phyloP scores from a whole-genome alignment of 306 rosid genomes.

The Prinsepia uniflora region DNA sequence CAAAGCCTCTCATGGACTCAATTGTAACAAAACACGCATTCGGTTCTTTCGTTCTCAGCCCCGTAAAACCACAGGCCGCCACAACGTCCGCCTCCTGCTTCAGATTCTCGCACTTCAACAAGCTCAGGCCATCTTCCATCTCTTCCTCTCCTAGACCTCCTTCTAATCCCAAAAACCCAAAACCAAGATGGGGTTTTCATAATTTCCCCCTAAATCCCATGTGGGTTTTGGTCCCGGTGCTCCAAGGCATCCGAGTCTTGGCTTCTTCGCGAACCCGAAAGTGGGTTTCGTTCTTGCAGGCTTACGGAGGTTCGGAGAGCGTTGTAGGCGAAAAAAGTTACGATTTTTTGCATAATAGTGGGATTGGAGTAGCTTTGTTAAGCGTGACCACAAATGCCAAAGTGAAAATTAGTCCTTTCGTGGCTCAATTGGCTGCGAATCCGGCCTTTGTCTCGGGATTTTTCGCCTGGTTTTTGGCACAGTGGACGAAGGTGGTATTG shows the following conservation, averaged over 20 bases:
- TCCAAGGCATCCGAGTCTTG: constrained; percentile 31
- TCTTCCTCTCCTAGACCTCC: constrained; percentile 15
- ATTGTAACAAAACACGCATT: constrained; percentile 27
- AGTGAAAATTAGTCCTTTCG: constrained; percentile 66
- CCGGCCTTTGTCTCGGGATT: constrained; percentile 81
- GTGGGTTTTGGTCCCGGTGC: constrained; percentile 27
- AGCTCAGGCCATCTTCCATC: constrained; percentile 14
- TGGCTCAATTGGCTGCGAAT: constrained; percentile 66
- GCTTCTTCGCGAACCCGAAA: constrained; percentile 31
- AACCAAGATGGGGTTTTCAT: not conserved
- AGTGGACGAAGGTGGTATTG: constrained; percentile 56
- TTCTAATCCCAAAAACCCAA: constrained; percentile 25
- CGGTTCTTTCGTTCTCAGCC: constrained; percentile 24
- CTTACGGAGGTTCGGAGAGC: constrained; percentile 14
- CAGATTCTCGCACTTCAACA: constrained; percentile 7
- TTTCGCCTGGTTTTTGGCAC: constrained; percentile 58
- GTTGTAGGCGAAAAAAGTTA: constrained; percentile 9
- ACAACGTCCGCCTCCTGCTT: constrained; percentile 25
- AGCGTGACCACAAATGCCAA: constrained; percentile 61
- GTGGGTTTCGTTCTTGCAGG: constrained; percentile 18
- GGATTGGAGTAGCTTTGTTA: constrained; percentile 59
- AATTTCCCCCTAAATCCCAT: constrained; percentile 24
- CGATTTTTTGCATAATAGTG: constrained; percentile 50
- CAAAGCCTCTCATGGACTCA: constrained; percentile 46
- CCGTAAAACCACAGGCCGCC: constrained; percentile 16